These are phyloP conservation scores for Hemisphaericaspora subhashii DNA, from an alignment of 1,139 yeast species.

Conservation along the genomic window DNA sequence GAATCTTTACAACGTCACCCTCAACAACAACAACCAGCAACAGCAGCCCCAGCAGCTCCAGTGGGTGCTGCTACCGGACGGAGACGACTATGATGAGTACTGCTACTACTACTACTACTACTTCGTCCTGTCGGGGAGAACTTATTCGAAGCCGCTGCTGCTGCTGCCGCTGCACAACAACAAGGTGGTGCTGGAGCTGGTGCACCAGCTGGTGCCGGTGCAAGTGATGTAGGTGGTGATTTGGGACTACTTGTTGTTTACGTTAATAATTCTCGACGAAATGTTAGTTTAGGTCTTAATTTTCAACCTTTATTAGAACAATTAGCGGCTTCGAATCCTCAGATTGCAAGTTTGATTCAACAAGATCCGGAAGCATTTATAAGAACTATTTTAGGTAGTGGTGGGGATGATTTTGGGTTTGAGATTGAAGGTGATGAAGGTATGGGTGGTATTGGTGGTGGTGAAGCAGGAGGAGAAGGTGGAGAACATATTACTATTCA, in stretches of 20 bases:
- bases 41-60: constrained; percentile 22
- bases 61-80: constrained; percentile 25
- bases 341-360: constrained; percentile 77
- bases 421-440: constrained; percentile 40
- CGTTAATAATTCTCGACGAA: no score
- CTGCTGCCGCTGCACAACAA: constrained; percentile 43
- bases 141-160: constrained; percentile 71
- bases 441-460: constrained; percentile 27
- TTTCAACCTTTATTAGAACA: constrained; percentile 79
- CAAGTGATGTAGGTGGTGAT: constrained; percentile 22
- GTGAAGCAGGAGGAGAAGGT: constrained; percentile 32
- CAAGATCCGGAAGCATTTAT: constrained; percentile 86
- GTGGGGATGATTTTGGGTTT: constrained; percentile 50
- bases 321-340: constrained; percentile 82
- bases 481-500: constrained; percentile 53
- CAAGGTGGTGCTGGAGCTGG: constrained; percentile 32
- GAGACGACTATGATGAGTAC: constrained; percentile 23
- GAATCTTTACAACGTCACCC: constrained; percentile 52
- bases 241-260: no score
- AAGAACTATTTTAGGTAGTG: constrained; percentile 66
- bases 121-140: no score
- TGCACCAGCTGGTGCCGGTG: constrained; percentile 27
- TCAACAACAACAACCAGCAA: constrained; percentile 27
- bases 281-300: no score
- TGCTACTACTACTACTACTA: no score